Conservation (phyloP, 352 stramenopile genomes). For the Phytophthora melonis region DNA sequence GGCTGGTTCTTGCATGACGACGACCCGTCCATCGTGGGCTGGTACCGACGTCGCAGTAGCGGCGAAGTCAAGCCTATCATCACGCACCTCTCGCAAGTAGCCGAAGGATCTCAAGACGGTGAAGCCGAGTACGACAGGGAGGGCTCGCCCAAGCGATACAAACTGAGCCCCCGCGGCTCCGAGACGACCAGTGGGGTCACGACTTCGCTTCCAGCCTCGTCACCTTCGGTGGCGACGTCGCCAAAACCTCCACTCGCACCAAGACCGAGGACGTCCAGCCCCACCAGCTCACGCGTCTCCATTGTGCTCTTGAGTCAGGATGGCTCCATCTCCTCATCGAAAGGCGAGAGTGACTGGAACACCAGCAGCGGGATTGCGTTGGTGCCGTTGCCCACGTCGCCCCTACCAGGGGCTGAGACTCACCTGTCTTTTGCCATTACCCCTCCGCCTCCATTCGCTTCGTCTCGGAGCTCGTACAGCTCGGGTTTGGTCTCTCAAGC, state of each 20-base stretch:
- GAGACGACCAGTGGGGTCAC: not conserved
- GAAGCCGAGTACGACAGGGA: constrained; percentile 13
- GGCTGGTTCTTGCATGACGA: constrained; percentile 38
- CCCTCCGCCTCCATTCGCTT: constrained; percentile 1
- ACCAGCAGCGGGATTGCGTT: constrained; percentile 12
- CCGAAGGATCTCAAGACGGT: constrained; percentile 17
- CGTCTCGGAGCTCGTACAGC: constrained; percentile 8
- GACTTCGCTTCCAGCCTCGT: not conserved
- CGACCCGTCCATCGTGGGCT: constrained; percentile 25
- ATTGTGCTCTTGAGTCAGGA: constrained; percentile 22
- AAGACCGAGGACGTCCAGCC: not conserved
- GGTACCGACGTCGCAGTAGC: constrained; percentile 28
- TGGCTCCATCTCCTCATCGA: constrained; percentile 19
- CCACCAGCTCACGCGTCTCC: constrained; percentile 10
- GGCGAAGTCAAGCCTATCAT: constrained; percentile 17
- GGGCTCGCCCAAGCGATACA: constrained; percentile 25
- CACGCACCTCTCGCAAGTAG: constrained; percentile 16
- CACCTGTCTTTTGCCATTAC: constrained; percentile 10
- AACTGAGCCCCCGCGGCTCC: constrained; percentile 6
- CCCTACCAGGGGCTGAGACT: not conserved
- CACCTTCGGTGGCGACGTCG: not conserved
- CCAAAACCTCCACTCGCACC: constrained; percentile 12
- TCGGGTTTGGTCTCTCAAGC: not conserved
- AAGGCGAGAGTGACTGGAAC: constrained; percentile 4
- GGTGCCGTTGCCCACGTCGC: constrained; percentile 7